Conservation (phyloP, 1,284 basidiomycete genomes). For the Ganoderma lucidum region DNA sequence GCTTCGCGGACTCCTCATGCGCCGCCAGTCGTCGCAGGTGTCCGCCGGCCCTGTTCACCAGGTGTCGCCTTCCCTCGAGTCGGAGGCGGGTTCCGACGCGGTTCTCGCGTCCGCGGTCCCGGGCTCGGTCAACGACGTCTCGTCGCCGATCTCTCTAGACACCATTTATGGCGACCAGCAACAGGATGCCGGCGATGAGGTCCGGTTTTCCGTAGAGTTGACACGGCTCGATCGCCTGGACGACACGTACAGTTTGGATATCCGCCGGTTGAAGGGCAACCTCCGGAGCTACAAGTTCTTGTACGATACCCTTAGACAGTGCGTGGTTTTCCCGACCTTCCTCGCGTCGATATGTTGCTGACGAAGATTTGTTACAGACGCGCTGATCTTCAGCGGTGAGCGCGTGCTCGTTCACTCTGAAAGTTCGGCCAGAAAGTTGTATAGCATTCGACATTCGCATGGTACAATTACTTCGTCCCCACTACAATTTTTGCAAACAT, state of each 20-base stretch:
- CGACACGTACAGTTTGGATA: slow-evolving; percentile 89
- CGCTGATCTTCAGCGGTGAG: slow-evolving; percentile 53
- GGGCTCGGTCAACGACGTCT: slow-evolving; percentile 32
- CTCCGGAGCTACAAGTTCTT: slow-evolving; percentile 94
- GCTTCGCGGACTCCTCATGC: slow-evolving; percentile 86
- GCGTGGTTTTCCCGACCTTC: slow-evolving; percentile 46
- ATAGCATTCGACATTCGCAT: slow-evolving; percentile 17
- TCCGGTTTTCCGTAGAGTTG: slow-evolving; percentile 91
- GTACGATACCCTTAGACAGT: slow-evolving; percentile 91
- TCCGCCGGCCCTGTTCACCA: slow-evolving; percentile 45
- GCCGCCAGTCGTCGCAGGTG: slow-evolving; percentile 86
- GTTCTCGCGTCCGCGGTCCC: slow-evolving; percentile 39
- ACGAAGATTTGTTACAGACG: slow-evolving; percentile 41
- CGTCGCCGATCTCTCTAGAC: slow-evolving; percentile 47
- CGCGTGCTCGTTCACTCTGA: neutral
- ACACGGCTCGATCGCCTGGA: slow-evolving; percentile 88
- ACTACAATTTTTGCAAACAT: slow-evolving; percentile 23
- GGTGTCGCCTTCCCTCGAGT: slow-evolving; percentile 31
- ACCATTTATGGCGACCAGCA: slow-evolving; percentile 80
- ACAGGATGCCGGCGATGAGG: slow-evolving; percentile 91
- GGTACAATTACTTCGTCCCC: slow-evolving; percentile 20
- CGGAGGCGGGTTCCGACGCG: slow-evolving; percentile 36
- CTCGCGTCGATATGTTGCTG: neutral
- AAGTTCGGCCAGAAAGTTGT: slow-evolving; percentile 7
- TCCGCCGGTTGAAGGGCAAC: slow-evolving; percentile 91